Conservation (phyloP, 2,329 filamentous ascomycete genomes). For the Alternaria burnsii region DNA sequence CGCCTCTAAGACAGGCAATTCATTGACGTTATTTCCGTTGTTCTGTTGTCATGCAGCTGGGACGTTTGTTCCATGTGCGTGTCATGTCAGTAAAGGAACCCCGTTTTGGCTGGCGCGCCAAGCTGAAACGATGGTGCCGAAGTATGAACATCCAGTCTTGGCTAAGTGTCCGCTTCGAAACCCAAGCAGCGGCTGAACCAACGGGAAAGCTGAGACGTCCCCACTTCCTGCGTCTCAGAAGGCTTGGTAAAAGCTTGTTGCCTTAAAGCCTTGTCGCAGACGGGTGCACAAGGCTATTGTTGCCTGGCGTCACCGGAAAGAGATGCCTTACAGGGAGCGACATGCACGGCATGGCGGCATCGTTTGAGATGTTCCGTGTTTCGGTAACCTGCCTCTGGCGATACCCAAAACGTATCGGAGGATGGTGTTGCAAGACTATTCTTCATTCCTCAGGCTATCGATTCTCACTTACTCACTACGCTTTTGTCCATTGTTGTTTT, state of each 20-base stretch:
- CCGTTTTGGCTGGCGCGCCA: slow-evolving; percentile 41
- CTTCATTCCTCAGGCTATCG: background rate
- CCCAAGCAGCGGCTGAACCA: slow-evolving; percentile 32
- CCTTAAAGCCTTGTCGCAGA: slow-evolving; percentile 25
- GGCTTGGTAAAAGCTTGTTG: slow-evolving; percentile 41
- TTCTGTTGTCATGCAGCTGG: slow-evolving; percentile 6
- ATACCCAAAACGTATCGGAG: slow-evolving; percentile 1
- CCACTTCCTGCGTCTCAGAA: slow-evolving; percentile 28
- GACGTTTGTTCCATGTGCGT: slow-evolving; percentile 35
- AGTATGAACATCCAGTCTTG: slow-evolving; percentile 34
- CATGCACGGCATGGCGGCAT: background rate
- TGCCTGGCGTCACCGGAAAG: slow-evolving; percentile 28
- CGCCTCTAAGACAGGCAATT: background rate
- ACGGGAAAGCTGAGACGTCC: slow-evolving; percentile 26
- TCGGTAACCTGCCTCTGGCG: slow-evolving; percentile 9
- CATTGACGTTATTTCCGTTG: slow-evolving; percentile 13
- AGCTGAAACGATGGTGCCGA: slow-evolving; percentile 49
- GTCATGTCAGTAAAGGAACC: slow-evolving; percentile 30
- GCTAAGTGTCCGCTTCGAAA: slow-evolving; percentile 39
- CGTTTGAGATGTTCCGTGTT: slow-evolving; percentile 18
- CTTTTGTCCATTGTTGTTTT: slow-evolving; percentile 9
- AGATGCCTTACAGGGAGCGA: slow-evolving; percentile 11
- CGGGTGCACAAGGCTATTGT: slow-evolving; percentile 25
- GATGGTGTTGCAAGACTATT: background rate
- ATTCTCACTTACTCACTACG: background rate